Evolutionary conservation across 805 yeast genomes (phyloP), one percentile per base, ranked within the genome.

Genomic region (Maudiozyma barnettii): DNA sequence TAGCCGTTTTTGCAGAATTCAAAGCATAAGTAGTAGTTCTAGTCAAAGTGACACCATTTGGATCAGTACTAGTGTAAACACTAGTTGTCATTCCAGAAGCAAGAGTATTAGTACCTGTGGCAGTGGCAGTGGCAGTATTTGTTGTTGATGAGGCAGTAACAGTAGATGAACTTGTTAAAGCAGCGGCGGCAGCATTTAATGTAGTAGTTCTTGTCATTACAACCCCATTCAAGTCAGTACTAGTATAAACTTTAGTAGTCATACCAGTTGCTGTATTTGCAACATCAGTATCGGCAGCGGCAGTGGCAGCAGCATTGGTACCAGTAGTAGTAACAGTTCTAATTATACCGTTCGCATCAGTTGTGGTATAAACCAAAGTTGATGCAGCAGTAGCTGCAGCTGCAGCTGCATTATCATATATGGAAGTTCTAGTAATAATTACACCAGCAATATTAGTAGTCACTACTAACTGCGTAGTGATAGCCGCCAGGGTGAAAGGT

Each of bases 381-480:
- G n/a, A n/a, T n/a, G n/a, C n/a, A n/a, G n/a, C n/a, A n/a, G n/a
- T 43, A 41, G 45, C 44, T 20, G 44, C 49, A 18, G 55, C 44
- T 10, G 67, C 49, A 12, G 67, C 48, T 5, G 59, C 43, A 43
- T 67, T 43, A 23, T 66, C 37, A 10, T 66, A 35, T 26, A 45
- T 45, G 12, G 55, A 44, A 19, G 70, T 60, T 45, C 55, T 54
- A 2, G 71, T 61, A 38, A 66, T 49, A 16, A 69, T 45, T 59
- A 57, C 49, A 6, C 61, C 57, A 23, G 54, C 61, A 47, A 61
- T 57, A 22, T 68, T 58, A 7, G 71, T 58, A 36, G 68, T 54
- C n/a, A 61, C 55, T 49, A 46, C 41, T 12, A 44, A 43, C 22
- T 45, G 45, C 5, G 51, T 51, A 23, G 49, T 64, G 46, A 45